Base-by-base conservation (phyloP, 371 early-diverging fungal species). In the Mortierella sp. region DNA sequence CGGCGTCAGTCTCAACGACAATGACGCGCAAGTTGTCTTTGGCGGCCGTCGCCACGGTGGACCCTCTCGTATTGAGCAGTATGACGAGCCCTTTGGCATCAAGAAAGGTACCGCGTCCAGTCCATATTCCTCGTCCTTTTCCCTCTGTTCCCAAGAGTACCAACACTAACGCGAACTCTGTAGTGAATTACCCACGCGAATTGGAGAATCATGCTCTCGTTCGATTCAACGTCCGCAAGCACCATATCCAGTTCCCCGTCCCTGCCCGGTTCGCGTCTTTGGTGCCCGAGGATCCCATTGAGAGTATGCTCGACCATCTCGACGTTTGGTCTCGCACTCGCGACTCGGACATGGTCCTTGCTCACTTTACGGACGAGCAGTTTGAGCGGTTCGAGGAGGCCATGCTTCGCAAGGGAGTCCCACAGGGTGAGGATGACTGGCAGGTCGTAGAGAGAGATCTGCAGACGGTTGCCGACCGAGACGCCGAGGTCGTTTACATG, bases 311-410 rank as follows among this genome's bases (percentile, higher is more conserved):
- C 21, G 62, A 62, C n/a, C 46, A 67, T 31, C 67, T 73, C 41
- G 74, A 73, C 27, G 67, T 73, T 16, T 73, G 74, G 74, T 73
- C 67, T n/a, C 74, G 67, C 55, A 52, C 57, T 54, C 47, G 50
- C 8, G 61, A 57, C 41, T 54, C 55, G 34, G 68, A 63, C 13
- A 31, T 68, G 43, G 68, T 76, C 31, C 57, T 76, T 10, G 76
- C 69, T 47, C 76, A 68, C 41, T 60, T 76, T 9, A 68, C 68
- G 16, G 57, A 59, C 31, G 17, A 47, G 19, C 76, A 76, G 34
- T 68, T 68, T 54, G 40, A 53, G 22, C 8, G 28, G 29, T 76
- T 76, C 53, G 64, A 64, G 40, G 13, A 17, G 13, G 22, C 51
- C 6, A 68, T 64, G 61, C 45, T 25, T 19, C 22, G 22, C 46